Percentiles rank a stretch among this genome's conserved stretches.
These are phyloP conservation scores for Paramecium octaurelia DNA, from an alignment of 73 alveolate genomes.

Conservation along the genomic window DNA sequence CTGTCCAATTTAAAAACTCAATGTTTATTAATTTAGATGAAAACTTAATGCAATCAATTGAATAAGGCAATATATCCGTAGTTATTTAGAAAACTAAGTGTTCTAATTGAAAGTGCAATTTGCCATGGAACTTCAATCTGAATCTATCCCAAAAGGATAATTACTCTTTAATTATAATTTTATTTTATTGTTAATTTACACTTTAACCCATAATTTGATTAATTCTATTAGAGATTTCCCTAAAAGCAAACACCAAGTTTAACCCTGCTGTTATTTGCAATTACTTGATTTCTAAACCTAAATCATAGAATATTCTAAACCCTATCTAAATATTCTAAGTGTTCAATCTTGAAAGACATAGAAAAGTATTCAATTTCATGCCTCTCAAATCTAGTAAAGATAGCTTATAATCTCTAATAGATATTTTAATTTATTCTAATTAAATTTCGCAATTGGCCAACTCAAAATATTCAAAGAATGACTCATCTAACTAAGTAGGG, in stretches of 20 bases:
- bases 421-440: not conserved
- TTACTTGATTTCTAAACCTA: not conserved
- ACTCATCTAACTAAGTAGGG: not conserved
- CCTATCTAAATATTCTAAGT: not conserved
- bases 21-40: not conserved
- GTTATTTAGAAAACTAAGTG: not conserved
- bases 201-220: not conserved
- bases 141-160: slow-evolving; percentile 38
- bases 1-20: not conserved
- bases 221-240: not conserved
- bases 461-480: slow-evolving; percentile 18
- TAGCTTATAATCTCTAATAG: not conserved
- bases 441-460: not conserved
- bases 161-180: not conserved
- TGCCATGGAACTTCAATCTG: slow-evolving; percentile 29
- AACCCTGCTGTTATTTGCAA: not conserved
- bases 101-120: not conserved
- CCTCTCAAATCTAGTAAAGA: not conserved
- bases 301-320: slow-evolving; percentile 22
- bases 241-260: not conserved
- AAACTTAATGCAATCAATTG: not conserved
- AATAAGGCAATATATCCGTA: not conserved
- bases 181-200: not conserved
- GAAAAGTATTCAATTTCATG: not conserved
- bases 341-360: slow-evolving; percentile 22